phyloP scores from a whole-genome alignment of 1,284 basidiomycete species.

The Sporisorium sorghi region DNA sequence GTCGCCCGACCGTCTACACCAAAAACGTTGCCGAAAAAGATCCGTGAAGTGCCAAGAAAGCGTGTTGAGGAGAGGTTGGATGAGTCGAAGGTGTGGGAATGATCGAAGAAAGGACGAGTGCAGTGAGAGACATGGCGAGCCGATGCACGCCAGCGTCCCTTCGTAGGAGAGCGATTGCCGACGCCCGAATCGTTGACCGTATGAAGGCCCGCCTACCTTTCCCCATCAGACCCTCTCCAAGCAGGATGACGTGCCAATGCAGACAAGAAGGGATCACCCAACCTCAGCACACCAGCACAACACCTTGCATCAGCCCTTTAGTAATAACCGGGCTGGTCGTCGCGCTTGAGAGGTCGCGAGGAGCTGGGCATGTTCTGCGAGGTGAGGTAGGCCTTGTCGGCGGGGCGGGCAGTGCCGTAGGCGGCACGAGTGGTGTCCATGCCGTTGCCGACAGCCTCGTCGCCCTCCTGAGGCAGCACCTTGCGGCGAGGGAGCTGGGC shows the following conservation, averaged over 20 bases:
- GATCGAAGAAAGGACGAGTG: not conserved
- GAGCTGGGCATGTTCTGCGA: conserved; percentile 49
- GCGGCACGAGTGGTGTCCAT: conserved; percentile 57
- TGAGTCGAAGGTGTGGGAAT: not conserved
- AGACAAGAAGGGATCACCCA: not conserved
- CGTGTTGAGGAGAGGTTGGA: conserved; percentile 5
- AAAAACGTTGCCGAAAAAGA: conserved; percentile 14
- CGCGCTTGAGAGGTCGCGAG: conserved; percentile 49
- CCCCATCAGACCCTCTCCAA: not conserved
- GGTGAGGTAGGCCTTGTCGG: conserved; percentile 52
- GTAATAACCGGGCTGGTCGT: conserved; percentile 54
- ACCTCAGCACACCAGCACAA: not conserved
- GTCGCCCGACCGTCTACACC: conserved; percentile 39
- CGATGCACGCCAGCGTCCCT: not conserved
- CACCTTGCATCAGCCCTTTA: conserved; percentile 19
- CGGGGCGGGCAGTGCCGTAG: conserved; percentile 49
- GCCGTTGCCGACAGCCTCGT: conserved; percentile 48
- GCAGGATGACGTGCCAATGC: conserved; percentile 6
- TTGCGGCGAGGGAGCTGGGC: conserved; percentile 67
- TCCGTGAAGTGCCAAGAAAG: conserved; percentile 32
- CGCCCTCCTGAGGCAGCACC: conserved; percentile 62
- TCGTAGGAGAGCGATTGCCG: not conserved
- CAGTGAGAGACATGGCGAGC: not conserved
- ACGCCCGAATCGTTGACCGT: not conserved
- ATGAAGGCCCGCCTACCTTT: not conserved